phyloP scores from a whole-genome alignment of 306 rosid genomes.

The Abrus pulchellus region DNA sequence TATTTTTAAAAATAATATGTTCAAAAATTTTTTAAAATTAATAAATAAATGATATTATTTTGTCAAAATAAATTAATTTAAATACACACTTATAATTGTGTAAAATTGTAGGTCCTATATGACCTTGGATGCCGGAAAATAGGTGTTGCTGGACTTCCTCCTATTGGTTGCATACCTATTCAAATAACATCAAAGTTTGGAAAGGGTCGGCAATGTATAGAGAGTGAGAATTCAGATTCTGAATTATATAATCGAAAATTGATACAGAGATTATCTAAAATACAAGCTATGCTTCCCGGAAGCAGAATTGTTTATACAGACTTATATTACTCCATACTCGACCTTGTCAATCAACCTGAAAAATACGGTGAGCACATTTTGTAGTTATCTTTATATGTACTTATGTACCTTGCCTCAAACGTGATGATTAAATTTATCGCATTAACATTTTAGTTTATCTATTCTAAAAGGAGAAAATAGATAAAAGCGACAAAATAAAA shows the following conservation, averaged over 20 bases:
- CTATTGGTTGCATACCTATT: constrained; percentile 70
- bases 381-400: no score
- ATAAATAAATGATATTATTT: no score
- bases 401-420: no score
- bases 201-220: constrained; percentile 40
- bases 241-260: constrained; percentile 60
- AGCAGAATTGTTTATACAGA: constrained; percentile 56
- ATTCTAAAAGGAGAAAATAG: no score
- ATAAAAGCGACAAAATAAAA: no score
- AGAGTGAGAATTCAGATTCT: constrained; percentile 58
- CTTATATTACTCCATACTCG: constrained; percentile 39
- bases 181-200: constrained; percentile 52
- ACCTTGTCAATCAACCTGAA: constrained; percentile 58
- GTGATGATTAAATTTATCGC: no score
- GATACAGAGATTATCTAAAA: constrained; percentile 19
- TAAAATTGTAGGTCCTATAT: constrained; percentile 53
- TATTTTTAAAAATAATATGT: no score
- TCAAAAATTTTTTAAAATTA: no score
- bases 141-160: constrained; percentile 60
- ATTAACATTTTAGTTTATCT: no score
- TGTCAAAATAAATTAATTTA: no score
- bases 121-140: constrained; percentile 60
- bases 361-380: constrained; percentile 55
- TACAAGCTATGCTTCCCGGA: constrained; percentile 57
- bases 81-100: background rate